These are phyloP conservation scores for Mycogone perniciosa DNA, from an alignment of 2,329 filamentous ascomycete species.

Conservation along the genomic window DNA sequence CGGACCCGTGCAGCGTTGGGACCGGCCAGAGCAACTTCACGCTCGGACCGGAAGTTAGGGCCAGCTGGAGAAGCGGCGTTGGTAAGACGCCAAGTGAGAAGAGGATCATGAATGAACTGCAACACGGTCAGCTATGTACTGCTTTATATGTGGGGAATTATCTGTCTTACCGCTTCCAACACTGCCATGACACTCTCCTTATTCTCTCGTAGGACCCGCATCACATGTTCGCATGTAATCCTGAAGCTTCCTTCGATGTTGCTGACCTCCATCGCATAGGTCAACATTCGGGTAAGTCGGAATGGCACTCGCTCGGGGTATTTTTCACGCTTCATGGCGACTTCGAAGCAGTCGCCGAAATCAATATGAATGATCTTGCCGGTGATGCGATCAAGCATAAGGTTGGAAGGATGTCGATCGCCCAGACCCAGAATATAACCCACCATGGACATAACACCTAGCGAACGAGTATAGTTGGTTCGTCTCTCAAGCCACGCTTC, in stretches of 20 bases:
- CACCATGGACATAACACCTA: conserved; percentile 99
- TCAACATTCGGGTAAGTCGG: conserved; percentile 96
- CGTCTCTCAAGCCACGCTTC: conserved; percentile 96
- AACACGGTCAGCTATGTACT: not conserved
- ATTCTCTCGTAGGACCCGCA: conserved; percentile 92
- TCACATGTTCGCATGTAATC: conserved; percentile 96
- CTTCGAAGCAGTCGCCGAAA: conserved; percentile 98
- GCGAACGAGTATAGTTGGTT: conserved; percentile 96
- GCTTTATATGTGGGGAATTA: not conserved
- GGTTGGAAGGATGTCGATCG: conserved; percentile 93
- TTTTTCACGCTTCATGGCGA: conserved; percentile 99
- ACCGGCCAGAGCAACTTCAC: conserved; percentile 47
- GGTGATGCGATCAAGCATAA: conserved; percentile 93
- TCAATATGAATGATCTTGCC: conserved; percentile 98
- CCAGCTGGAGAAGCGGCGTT: conserved; percentile 56
- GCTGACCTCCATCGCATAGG: conserved; percentile 99
- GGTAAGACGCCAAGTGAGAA: conserved; percentile 90
- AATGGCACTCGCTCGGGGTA: conserved; percentile 97
- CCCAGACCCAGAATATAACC: conserved; percentile 96
- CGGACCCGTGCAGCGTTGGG: conserved; percentile 47
- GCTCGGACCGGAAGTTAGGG: conserved; percentile 59
- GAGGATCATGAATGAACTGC: conserved; percentile 97
- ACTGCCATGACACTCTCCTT: conserved; percentile 99
- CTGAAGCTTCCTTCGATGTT: conserved; percentile 99
- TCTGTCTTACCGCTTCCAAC: conserved; percentile 76